phyloP scores from a whole-genome alignment of 176 grass and related monocot genomes.

The Coix lacrymajobi region DNA sequence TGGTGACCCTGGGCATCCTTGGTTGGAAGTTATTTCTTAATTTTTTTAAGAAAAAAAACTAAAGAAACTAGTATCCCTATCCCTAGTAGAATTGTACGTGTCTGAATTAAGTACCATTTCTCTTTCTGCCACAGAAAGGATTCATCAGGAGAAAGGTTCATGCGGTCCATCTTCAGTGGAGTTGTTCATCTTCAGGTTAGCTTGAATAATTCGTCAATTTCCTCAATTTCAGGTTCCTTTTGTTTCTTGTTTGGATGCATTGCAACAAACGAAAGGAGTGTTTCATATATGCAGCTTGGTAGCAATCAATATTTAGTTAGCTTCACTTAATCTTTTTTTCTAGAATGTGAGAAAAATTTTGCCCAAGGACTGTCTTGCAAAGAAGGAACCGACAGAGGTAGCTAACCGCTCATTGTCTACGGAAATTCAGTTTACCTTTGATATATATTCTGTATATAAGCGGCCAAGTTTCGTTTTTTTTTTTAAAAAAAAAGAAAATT shows the following conservation, averaged over 20 bases:
- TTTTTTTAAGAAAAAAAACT: neutral
- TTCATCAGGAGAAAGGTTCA: constrained; percentile 48
- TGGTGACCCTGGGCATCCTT: neutral
- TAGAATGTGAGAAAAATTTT: constrained; percentile 49
- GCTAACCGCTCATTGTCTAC: neutral
- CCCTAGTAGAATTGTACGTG: neutral
- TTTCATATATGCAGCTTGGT: neutral
- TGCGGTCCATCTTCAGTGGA: constrained; percentile 38
- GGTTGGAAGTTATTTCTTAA: neutral
- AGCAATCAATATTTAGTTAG: neutral
- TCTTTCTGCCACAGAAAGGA: constrained; percentile 33
- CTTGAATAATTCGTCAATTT: neutral
- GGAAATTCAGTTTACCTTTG: neutral
- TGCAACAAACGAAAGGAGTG: neutral
- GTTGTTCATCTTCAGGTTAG: constrained; percentile 72
- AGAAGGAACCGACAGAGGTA: constrained; percentile 27
- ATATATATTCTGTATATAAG: no score
- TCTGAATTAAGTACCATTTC: neutral
- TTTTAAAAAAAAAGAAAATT: neutral
- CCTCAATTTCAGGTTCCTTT: no score
- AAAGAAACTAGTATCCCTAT: neutral
- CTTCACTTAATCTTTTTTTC: neutral
- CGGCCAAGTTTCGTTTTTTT: neutral
- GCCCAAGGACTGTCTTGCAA: constrained; percentile 45
- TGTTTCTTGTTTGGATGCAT: neutral